Evolutionary conservation across 345 rosid genomes (phyloP), one percentile per base, ranked within the genome.

Genomic region (Isatis tinctoria): DNA sequence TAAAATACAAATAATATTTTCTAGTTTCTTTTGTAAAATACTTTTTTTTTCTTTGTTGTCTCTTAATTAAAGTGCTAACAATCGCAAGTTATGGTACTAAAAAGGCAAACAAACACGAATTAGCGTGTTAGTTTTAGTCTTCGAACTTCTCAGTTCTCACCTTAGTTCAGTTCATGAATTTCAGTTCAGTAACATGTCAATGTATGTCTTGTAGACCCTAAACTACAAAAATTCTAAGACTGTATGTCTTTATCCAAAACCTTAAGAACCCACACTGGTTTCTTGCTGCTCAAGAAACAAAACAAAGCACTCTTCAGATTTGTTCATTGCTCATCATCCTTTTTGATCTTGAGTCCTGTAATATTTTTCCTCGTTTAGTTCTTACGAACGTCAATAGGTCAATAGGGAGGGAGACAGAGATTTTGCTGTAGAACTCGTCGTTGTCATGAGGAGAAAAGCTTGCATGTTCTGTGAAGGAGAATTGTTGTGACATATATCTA

Each of bases 391-490:
- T 56, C 30, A 13, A 26, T 7, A 39, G 37, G 33, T 2, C 24
- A 22, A 22, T 33, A 36, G 3, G 14, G 26, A 37, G 36, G 26
- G 45, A 56, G 62, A 54, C 37, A 57, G 60, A 70, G 48, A 60
- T 6, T 36, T 45, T 16, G 72, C 13, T 74, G 49, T 65, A 44
- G 72, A 58, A 74, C 2, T 66, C 13, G 73, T 59, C 67, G 8
- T 59, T 59, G 44, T 74, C 78, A 67, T n/a, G 49, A 58, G 53
- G 67, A 58, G 51, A 65, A 39, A 51, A 28, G 56, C 43, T 60
- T 10, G 78, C 78, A 74, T 67, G 78, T 74, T 74, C 78, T 67
- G 68, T 49, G 78, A 67, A 74, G 54, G 78, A 60, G 73, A 67
- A 20, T 60, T n/a, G 39, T 65, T 48, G 43, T 4, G 18, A 33